A percentile compares a stretch with the other conserved stretches of the same genome.
Conservation (phyloP, 2,329 filamentous ascomycete genomes). For the Sporothrix pseudoabietina region DNA sequence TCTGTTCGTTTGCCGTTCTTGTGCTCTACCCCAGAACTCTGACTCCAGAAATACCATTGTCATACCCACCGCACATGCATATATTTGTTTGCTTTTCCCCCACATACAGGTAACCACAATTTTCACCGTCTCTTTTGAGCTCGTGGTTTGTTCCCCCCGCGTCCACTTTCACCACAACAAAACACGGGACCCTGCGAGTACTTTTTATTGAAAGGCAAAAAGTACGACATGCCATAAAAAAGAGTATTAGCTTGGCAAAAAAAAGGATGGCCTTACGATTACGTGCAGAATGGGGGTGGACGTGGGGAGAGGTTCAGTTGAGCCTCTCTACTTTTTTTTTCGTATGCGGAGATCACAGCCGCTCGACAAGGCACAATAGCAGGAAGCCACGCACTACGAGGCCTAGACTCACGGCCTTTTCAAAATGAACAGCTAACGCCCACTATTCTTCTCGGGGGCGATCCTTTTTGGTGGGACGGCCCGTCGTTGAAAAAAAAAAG, state of each 20-base stretch:
- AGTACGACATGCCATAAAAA: background rate
- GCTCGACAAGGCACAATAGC: background rate
- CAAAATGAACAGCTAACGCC: background rate
- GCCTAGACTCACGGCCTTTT: background rate
- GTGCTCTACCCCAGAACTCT: background rate
- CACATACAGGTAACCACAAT: conserved; percentile 2
- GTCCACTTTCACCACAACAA: background rate
- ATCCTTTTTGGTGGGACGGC: conserved; percentile 18
- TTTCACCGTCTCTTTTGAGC: background rate
- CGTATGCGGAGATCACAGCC: background rate
- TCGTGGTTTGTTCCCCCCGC: background rate
- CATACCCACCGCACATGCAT: background rate
- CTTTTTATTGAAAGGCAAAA: background rate
- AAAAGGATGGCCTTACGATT: background rate
- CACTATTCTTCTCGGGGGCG: background rate
- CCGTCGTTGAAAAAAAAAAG: background rate
- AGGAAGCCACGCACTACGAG: background rate
- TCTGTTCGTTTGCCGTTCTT: background rate
- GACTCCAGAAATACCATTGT: background rate
- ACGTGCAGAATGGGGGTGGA: background rate
- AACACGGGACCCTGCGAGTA: background rate
- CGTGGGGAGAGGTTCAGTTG: background rate
- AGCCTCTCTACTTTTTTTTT: background rate
- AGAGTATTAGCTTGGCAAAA: background rate
- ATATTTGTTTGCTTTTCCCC: background rate